phyloP scores from a whole-genome alignment of 176 grass and related monocot genomes.

The Carex scoparia region DNA sequence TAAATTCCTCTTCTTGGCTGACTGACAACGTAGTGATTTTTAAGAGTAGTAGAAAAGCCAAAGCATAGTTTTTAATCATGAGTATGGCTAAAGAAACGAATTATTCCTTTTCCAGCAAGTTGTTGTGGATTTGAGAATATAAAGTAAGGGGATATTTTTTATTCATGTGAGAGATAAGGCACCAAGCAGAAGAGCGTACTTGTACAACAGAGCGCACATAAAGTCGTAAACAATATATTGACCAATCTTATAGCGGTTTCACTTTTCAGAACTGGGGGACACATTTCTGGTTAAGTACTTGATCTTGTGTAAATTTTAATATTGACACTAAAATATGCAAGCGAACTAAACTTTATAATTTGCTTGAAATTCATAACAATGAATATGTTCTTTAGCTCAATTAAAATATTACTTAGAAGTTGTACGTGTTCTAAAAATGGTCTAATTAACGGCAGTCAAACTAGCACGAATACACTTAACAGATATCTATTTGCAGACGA shows the following conservation, averaged over 20 bases:
- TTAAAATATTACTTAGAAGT: no score
- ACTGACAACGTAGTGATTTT: background rate
- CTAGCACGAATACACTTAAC: no score
- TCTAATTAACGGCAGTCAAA: no score
- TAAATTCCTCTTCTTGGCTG: conserved; percentile 21
- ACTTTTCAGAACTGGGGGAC: background rate
- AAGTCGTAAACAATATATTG: background rate
- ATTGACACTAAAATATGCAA: no score
- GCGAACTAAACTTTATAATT: no score
- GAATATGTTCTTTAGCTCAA: no score
- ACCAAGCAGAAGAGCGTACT: background rate
- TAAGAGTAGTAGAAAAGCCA: conserved; percentile 14
- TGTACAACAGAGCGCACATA: background rate
- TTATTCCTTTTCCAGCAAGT: background rate
- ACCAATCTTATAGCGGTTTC: background rate
- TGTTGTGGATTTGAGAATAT: background rate
- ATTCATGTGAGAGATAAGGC: background rate
- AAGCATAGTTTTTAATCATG: background rate
- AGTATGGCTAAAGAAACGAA: conserved; percentile 14
- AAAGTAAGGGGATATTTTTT: background rate
- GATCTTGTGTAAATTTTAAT: no score
- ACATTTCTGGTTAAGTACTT: background rate
- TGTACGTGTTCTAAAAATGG: no score
- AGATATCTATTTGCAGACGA: no score
- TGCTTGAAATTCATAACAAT: no score